Base-by-base conservation (phyloP, 139 green algal species). In the Nannochloris sp. region DNA sequence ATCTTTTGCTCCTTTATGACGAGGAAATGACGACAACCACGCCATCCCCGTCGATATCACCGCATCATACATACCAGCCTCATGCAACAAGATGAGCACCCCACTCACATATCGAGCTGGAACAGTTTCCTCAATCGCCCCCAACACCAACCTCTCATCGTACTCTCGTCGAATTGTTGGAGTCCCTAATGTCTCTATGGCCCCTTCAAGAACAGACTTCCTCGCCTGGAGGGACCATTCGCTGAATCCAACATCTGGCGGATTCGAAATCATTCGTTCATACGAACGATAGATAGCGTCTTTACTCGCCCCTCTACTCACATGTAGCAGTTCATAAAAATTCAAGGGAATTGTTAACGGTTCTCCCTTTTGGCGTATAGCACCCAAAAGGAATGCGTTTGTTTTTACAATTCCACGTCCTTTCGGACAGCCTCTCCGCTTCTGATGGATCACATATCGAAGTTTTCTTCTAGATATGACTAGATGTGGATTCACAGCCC, bases 81-180 rank as follows among this genome's bases (percentile, higher is more conserved):
- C 73, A 26, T 67, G 63, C 50, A 80, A 56, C 46, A 80, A 67
- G 31, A 67, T 63, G n/a, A 80, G 61, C 25, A 58, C 63, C 13
- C 73, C 73, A 72, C 69, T 29, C 23, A 76, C 62, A 62, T 69
- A 72, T 33, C 72, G 46, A 36, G 44, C 63, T 13, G 70, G 70
- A 29, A 76, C 58, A 6, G 57, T 49, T 48, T 76, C 70, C 2
- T 44, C 50, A 28, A 76, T 68, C 4, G 65, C 49, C 3, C 70
- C 70, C 26, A 49, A 6, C 25, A 9, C 20, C 31, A 76, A 23
- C 5, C 64, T 23, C 6, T 72, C 70, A 46, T 76, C 70, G 17
- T 76, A 76, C 1, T 56, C 63, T 9, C 40, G 48, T 16, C 70
- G 56, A 8, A 40, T 40, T 25, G 29, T 17, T 6, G 33, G 17